Base-by-base conservation (phyloP, 164 flowering plant genomes). In the Stephania cephalantha region DNA sequence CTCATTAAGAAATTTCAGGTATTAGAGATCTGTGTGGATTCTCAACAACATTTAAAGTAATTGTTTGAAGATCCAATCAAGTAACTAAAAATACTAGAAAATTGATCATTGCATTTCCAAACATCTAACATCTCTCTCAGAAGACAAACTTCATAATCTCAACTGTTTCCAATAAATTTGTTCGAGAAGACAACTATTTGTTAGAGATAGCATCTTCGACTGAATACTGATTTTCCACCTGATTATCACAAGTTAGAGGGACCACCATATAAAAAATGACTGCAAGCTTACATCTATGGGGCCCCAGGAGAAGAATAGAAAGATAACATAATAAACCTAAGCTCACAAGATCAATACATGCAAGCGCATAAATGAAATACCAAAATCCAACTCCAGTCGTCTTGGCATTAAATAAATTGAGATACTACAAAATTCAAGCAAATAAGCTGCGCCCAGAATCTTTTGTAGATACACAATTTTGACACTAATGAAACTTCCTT, bases 1-100 rank as follows among this genome's bases (percentile, higher is more conserved):
- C 81, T 76, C 76, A 65, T 71, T 22, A 77, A 11, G 31, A 29
- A 55, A 55, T 61, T 71, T 68, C 67, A 73, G 61, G 75, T 35
- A 71, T 35, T 74, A 61, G 71, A 67, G 71, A 77, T 68, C 48
- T 65, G 64, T 46, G 9, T 17, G 42, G 30, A 74, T 70, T 72
- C 22, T 68, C 11, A n/a, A 25, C 64, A 53, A n/a, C 29, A 65
- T 67, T 71, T 46, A 71, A 52, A 69, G 72, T 74, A 52, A 46
- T 13, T 45, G 15, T 20, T 48, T 68, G 74, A 46, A 78, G 79
- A n/a, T 73, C 71, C 79, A 61, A 69, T 52, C 66, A 35, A 35
- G 42, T 35, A 75, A 68, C 81, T 73, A 73, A 50, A 72, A 81
- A 73, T 20, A 17, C 46, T 45, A 50, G 66, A 35, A 22, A 64